Percentiles rank a stretch among this genome's conserved stretches.
Evolutionary conservation across 1,284 basidiomycete species (phyloP).

Genomic region (Sanghuangporus baumii): DNA sequence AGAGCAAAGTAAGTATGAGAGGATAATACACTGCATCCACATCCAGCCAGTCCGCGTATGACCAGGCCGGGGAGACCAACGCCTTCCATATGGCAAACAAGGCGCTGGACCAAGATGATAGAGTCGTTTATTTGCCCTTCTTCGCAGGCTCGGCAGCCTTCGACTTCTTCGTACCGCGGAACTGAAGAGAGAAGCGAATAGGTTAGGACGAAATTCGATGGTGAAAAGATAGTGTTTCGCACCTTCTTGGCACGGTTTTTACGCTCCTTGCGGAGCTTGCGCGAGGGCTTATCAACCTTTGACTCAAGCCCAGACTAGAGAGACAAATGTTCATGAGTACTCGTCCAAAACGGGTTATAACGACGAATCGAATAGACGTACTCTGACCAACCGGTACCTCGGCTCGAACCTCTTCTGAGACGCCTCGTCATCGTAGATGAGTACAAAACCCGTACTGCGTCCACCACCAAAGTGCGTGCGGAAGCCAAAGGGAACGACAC

Average conservation of each 20-base stretch:
- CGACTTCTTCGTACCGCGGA: slow-evolving; percentile 88
- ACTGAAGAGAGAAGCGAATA: slow-evolving; percentile 33
- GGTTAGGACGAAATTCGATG: slow-evolving; percentile 8
- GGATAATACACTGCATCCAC: slow-evolving; percentile 7
- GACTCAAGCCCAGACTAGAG: slow-evolving; percentile 72
- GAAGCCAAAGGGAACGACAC: slow-evolving; percentile 77
- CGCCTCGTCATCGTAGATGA: slow-evolving; percentile 97
- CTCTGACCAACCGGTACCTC: slow-evolving; percentile 91
- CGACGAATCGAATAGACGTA: slow-evolving; percentile 41
- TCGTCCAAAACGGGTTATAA: background rate
- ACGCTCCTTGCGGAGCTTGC: slow-evolving; percentile 99
- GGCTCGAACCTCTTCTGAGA: slow-evolving; percentile 98
- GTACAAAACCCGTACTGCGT: slow-evolving; percentile 92
- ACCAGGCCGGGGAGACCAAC: background rate
- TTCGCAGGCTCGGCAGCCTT: slow-evolving; percentile 87
- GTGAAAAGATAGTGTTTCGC: slow-evolving; percentile 16
- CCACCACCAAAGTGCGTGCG: slow-evolving; percentile 98
- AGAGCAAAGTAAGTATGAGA: background rate
- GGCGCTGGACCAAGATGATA: background rate
- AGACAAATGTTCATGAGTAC: background rate
- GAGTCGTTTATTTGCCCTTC: slow-evolving; percentile 69
- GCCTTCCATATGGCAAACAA: background rate
- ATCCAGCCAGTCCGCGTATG: background rate
- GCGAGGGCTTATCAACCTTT: slow-evolving; percentile 90
- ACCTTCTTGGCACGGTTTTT: slow-evolving; percentile 99